Conservation (phyloP, 495 filamentous ascomycete species). For the Penicilliopsis zonata region DNA sequence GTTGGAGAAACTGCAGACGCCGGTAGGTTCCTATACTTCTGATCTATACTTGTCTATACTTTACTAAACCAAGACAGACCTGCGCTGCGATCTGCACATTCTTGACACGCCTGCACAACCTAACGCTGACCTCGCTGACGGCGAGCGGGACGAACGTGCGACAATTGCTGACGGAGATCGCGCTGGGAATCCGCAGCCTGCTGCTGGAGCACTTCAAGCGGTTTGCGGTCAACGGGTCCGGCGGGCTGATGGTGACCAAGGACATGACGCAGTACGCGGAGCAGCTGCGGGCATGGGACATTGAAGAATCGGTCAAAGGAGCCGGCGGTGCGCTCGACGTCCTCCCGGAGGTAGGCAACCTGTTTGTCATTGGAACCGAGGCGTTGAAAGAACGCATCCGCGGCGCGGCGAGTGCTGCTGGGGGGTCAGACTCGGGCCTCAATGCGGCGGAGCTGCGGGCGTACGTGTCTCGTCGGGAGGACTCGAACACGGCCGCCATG, state of each 20-base stretch:
- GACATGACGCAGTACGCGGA: constrained; percentile 87
- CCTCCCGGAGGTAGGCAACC: constrained; percentile 83
- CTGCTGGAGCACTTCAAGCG: constrained; percentile 90
- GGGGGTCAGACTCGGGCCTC: constrained; percentile 23
- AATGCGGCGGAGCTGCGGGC: constrained; percentile 62
- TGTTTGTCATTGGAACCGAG: constrained; percentile 91
- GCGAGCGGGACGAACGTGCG: constrained; percentile 60
- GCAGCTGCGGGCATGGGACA: constrained; percentile 66
- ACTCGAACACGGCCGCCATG: constrained; percentile 66
- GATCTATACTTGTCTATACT: no score
- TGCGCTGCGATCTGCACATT: constrained; percentile 71
- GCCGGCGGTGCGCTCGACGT: constrained; percentile 66
- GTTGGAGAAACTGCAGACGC: constrained; percentile 74
- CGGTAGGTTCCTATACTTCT: constrained; percentile 24
- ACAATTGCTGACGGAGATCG: constrained; percentile 73
- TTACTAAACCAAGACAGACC: no score
- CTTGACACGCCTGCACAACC: constrained; percentile 49
- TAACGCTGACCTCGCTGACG: constrained; percentile 55
- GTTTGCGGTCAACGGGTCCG: constrained; percentile 80
- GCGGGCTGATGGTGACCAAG: constrained; percentile 89
- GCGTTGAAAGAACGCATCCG: constrained; percentile 72
- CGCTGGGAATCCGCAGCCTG: constrained; percentile 58
- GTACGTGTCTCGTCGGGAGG: constrained; percentile 73
- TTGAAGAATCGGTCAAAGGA: constrained; percentile 45
- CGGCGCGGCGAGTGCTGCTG: constrained; percentile 23